These are phyloP conservation scores for Triticum timopheevii DNA, from an alignment of 176 grass and related monocot genomes.

Conservation along the genomic window DNA sequence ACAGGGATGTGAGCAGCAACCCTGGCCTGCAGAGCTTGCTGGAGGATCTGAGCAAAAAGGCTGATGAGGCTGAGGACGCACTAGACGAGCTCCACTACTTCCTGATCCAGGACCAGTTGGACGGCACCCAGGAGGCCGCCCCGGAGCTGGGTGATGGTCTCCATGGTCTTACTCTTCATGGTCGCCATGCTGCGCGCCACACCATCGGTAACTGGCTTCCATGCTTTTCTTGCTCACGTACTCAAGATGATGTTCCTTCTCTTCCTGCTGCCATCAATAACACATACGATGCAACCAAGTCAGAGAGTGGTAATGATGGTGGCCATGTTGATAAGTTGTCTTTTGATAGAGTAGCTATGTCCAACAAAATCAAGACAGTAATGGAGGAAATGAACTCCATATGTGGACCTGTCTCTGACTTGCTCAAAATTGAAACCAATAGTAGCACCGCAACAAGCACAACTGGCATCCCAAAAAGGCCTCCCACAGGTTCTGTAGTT, in stretches of 20 bases:
- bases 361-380: background rate
- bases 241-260: background rate
- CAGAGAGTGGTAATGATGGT: background rate
- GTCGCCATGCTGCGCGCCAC: background rate
- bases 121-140: background rate
- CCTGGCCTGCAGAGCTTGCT: background rate
- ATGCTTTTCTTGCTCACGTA: background rate
- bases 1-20: background rate
- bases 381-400: background rate
- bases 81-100: slow-evolving; percentile 36
- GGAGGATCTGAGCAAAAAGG: background rate
- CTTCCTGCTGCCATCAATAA: fast-evolving
- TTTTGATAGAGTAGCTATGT: background rate
- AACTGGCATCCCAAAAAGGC: no score
- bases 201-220: background rate
- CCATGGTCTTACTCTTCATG: background rate
- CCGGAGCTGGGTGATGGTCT: background rate
- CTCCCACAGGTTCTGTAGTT: no score
- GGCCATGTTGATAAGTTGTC: background rate
- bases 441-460: no score
- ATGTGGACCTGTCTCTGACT: background rate
- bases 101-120: background rate
- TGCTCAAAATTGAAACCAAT: background rate
- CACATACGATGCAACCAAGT: no score
- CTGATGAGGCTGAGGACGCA: background rate